Evolutionary conservation across 1,284 basidiomycete genomes (phyloP).

Genomic region (Boletus holoroseus): DNA sequence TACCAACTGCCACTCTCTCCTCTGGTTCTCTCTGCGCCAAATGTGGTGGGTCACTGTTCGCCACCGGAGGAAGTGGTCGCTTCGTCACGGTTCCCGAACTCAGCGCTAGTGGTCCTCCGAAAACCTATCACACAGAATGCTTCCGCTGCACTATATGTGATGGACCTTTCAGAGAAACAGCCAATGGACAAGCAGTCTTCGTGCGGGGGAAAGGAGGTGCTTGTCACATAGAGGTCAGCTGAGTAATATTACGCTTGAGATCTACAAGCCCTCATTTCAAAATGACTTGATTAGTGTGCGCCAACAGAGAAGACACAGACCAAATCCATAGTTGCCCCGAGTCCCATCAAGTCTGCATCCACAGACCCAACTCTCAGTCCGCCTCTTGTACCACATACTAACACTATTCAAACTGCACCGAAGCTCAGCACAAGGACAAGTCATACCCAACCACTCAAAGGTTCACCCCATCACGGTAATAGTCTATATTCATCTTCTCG

Average conservation of each 20-base stretch:
- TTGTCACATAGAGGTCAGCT: slow-evolving; percentile 63
- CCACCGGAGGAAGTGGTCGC: slow-evolving; percentile 46
- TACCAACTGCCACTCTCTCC: slow-evolving; percentile 25
- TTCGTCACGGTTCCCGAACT: slow-evolving; percentile 67
- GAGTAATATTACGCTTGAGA: not conserved
- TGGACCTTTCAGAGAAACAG: slow-evolving; percentile 54
- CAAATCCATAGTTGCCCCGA: slow-evolving; percentile 28
- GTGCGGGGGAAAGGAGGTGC: slow-evolving; percentile 59
- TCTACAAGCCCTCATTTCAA: slow-evolving; percentile 5
- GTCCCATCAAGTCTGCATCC: slow-evolving; percentile 21
- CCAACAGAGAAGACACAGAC: slow-evolving; percentile 47
- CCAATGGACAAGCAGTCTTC: slow-evolving; percentile 59
- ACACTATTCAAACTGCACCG: slow-evolving; percentile 25
- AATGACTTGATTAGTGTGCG: slow-evolving; percentile 50
- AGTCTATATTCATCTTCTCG: slow-evolving; percentile 38
- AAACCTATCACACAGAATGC: slow-evolving; percentile 65
- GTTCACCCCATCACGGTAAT: slow-evolving; percentile 11
- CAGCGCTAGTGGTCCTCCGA: slow-evolving; percentile 39
- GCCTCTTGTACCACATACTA: slow-evolving; percentile 22
- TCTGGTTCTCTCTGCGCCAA: slow-evolving; percentile 45
- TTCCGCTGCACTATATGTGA: slow-evolving; percentile 67
- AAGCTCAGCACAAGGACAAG: slow-evolving; percentile 19
- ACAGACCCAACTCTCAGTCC: slow-evolving; percentile 17
- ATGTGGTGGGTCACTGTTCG: slow-evolving; percentile 56
- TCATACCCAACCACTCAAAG: slow-evolving; percentile 10